Evolutionary conservation across 352 stramenopile genomes (phyloP).

Genomic region (Globisporangium spiculum): DNA sequence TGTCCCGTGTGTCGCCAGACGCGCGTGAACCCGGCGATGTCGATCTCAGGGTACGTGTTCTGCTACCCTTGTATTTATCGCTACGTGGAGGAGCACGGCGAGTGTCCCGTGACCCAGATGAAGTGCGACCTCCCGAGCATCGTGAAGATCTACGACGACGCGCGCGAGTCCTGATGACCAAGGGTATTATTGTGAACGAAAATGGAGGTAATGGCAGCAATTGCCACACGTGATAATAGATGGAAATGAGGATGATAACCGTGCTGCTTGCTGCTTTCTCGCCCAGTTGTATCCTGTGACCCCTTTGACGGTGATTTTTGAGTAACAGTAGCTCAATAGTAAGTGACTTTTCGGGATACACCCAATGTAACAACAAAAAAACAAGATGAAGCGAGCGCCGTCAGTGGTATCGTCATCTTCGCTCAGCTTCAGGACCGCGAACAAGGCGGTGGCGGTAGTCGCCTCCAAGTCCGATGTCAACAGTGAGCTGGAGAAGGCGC

Average conservation of each 20-base stretch:
- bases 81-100: constrained; percentile 63
- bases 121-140: constrained; percentile 61
- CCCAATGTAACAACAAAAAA: not conserved
- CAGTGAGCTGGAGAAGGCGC: constrained; percentile 7
- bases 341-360: not conserved
- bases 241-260: constrained; percentile 2
- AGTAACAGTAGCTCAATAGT: not conserved
- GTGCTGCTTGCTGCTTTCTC: not conserved
- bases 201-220: not conserved
- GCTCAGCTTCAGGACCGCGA: not conserved
- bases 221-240: not conserved
- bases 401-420: not conserved
- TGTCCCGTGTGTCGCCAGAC: constrained; percentile 71
- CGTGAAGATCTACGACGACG: constrained; percentile 85
- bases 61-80: constrained; percentile 83
- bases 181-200: not conserved
- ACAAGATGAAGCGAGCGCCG: not conserved
- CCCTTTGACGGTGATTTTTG: not conserved
- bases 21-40: constrained; percentile 75
- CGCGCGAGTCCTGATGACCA: constrained; percentile 13
- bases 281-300: not conserved
- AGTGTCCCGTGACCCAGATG: constrained; percentile 79
- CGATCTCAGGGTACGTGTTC: constrained; percentile 75
- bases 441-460: not conserved
- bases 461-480: not conserved